Evolutionary conservation across 371 early-diverging fungal genomes (phyloP), one percentile per base, ranked within the genome.

Genomic region (Rhizomucor pusillus): DNA sequence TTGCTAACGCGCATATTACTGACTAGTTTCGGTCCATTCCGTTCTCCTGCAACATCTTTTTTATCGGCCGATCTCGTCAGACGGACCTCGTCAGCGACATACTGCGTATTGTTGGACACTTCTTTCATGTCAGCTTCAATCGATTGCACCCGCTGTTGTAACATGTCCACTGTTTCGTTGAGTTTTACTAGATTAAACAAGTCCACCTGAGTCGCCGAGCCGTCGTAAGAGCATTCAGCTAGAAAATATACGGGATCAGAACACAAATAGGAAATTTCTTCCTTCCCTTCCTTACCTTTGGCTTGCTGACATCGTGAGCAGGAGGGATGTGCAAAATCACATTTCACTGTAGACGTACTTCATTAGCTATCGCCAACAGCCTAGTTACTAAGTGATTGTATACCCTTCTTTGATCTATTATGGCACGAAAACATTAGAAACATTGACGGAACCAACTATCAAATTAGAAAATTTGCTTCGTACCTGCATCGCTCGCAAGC

Each of bases 401-500:
- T 35, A 56, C 52, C 51, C 41, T 59, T 56, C 14, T 53, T 54
- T 40, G 51, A 55, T 56, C 49, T 53, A 12, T 11, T 11, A 41
- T 11, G 41, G 14, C 10, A 24, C 9, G 11, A 39, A 18, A 29
- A 37, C 12, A 24, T 6, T 20, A 33, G 24, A 2, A 13, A 46
- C 4, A 14, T 4, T 46, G 7, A 23, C 2, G 5, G 13, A 3
- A 29, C 29, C 3, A 29, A 5, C 5, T 7, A 29, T 7, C 7
- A 29, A 29, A 2, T 13, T 10, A 5, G 20, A 24, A 13, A 24
- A 18, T 18, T 14, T 18, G 44, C 14, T 41, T 41, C 41, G 4
- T 69, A 78, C 78, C 78, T 68, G 62, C 78, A 78, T 23, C 78
- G 67, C 25, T 78, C 78, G 59, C 78, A 78, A 13, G 78, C 78